Conservation (phyloP, 129 eudicot genomes). For the Chrysanthemum lavandulifolium region DNA sequence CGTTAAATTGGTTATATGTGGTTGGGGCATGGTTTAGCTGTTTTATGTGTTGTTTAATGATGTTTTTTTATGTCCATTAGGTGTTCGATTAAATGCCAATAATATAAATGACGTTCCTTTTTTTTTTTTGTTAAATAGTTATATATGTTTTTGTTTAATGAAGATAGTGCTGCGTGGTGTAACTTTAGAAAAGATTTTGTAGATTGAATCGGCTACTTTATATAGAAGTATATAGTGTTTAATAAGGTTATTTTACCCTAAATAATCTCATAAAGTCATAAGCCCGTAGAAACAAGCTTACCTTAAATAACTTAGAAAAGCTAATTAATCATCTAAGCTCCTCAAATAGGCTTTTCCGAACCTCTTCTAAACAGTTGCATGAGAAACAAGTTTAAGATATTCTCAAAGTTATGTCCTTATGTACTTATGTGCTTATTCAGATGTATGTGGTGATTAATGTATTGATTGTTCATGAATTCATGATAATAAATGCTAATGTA, state of each 20-base stretch:
- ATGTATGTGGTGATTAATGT: constrained; percentile 10
- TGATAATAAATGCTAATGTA: background rate
- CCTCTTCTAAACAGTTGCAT: background rate
- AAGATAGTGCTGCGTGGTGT: constrained; percentile 14
- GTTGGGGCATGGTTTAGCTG: no score
- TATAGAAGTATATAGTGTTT: no score
- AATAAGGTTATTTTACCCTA: no score
- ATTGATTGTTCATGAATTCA: background rate
- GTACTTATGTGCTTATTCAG: background rate
- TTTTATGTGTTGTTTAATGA: background rate
- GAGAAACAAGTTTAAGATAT: constrained; percentile 6
- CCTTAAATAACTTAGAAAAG: no score
- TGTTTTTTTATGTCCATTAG: constrained; percentile 6
- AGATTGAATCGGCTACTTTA: no score
- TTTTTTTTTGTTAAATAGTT: background rate
- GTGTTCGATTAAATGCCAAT: constrained; percentile 31
- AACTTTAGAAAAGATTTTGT: no score
- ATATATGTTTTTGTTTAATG: background rate
- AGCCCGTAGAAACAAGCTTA: no score
- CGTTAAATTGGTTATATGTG: background rate
- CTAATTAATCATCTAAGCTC: no score
- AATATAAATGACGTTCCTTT: background rate
- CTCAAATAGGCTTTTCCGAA: no score
- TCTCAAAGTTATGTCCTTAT: background rate
- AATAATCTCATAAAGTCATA: no score